Conservation (phyloP, 257 asterid species). For the Apocynum venetum region DNA sequence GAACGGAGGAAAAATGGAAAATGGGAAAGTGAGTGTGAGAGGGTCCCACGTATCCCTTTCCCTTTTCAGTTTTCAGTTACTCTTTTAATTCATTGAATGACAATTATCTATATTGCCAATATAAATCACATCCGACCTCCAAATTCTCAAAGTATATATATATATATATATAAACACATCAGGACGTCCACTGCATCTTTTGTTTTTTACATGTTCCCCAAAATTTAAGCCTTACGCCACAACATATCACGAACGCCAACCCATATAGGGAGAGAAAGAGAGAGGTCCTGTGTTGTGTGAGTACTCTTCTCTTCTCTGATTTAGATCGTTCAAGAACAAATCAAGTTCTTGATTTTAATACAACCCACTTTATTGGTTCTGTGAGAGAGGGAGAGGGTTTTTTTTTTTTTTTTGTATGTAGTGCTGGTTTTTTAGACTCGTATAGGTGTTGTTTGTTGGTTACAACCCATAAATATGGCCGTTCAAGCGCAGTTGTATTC, state of each 20-base stretch:
- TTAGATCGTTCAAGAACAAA: conserved; percentile 12
- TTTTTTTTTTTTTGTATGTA: background rate
- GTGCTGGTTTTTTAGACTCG: background rate
- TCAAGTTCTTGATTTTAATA: conserved; percentile 17
- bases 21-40: background rate
- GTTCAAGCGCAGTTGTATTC: conserved; percentile 53
- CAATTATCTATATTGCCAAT: background rate
- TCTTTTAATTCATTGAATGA: conserved; percentile 17
- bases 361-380: conserved; percentile 1
- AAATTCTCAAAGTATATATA: conserved; percentile 20
- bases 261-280: background rate
- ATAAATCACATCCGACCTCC: background rate
- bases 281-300: background rate
- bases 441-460: conserved; percentile 3
- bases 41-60: conserved; percentile 16
- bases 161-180: conserved; percentile 6
- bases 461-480: conserved; percentile 37
- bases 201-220: conserved; percentile 15
- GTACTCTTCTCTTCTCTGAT: background rate
- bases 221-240: conserved; percentile 13
- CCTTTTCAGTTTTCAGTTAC: conserved; percentile 38
- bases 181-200: conserved; percentile 3
- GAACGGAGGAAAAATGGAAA: background rate
- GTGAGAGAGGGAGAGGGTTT: background rate
- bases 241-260: background rate